Conservation (phyloP, 768 basidiomycete species). For the Podaxis sp. region DNA sequence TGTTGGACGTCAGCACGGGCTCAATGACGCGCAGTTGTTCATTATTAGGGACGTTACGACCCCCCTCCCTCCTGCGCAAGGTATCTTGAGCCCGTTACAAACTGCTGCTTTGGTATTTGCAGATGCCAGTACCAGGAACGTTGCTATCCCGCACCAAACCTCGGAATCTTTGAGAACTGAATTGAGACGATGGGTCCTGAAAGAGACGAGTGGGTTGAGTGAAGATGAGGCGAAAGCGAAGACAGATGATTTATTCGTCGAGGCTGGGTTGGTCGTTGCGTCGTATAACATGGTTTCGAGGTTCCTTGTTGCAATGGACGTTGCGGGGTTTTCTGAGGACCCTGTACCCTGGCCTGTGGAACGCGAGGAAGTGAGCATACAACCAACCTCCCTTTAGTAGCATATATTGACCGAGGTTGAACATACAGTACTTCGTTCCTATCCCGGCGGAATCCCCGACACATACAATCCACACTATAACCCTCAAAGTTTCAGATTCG, state of each 20-base stretch:
- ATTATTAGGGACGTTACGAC: conserved; percentile 50
- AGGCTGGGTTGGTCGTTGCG: conserved; percentile 52
- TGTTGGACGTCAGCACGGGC: conserved; percentile 48
- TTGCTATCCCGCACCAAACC: conserved; percentile 42
- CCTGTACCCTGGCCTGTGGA: conserved; percentile 52
- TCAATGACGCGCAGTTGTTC: conserved; percentile 54
- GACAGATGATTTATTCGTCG: conserved; percentile 49
- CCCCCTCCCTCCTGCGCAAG: conserved; percentile 37
- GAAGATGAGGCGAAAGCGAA: conserved; percentile 26
- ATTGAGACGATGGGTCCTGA: conserved; percentile 27
- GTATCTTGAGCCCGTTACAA: conserved; percentile 46
- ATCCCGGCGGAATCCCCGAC: conserved; percentile 29
- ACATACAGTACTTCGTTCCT: conserved; percentile 37
- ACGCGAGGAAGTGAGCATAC: conserved; percentile 37
- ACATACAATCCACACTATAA: conserved; percentile 42
- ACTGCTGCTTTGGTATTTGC: conserved; percentile 55
- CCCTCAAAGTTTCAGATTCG: conserved; percentile 35
- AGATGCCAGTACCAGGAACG: conserved; percentile 53
- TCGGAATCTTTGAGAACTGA: conserved; percentile 40
- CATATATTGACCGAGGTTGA: neutral
- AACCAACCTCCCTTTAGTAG: neutral
- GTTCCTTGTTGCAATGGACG: conserved; percentile 61
- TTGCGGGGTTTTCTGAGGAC: conserved; percentile 50
- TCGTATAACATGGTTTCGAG: conserved; percentile 72
- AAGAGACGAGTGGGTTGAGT: conserved; percentile 17